Evolutionary conservation across 352 stramenopile genomes (phyloP).

Genomic region (Phytophthora litchii): DNA sequence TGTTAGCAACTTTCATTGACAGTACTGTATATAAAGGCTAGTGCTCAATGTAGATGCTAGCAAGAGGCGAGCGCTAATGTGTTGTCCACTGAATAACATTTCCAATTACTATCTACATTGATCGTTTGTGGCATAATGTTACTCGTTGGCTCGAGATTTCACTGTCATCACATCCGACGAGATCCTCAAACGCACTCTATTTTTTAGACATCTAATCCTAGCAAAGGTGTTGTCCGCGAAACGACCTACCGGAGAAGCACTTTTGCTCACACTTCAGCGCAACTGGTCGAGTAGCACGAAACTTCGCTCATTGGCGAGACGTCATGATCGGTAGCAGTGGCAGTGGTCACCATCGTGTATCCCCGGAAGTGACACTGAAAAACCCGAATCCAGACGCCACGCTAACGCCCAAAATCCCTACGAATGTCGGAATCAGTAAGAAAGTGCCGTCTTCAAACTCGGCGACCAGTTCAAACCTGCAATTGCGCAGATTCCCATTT

Average conservation of each 20-base stretch:
- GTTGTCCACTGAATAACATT: conserved; percentile 5
- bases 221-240: conserved; percentile 14
- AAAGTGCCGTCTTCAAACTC: conserved; percentile 13
- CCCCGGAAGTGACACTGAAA: conserved; percentile 74
- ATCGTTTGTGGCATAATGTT: no score
- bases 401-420: conserved; percentile 67
- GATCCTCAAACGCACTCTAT: background rate
- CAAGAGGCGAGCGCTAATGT: conserved; percentile 11
- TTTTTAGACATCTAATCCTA: conserved; percentile 14
- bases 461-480: conserved; percentile 5
- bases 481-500: conserved; percentile 25
- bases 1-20: conserved; percentile 14
- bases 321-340: conserved; percentile 27
- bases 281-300: background rate
- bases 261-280: conserved; percentile 16
- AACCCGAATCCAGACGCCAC: conserved; percentile 59
- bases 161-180: no score
- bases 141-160: no score
- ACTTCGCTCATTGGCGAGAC: background rate
- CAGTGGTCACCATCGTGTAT: conserved; percentile 62
- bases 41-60: conserved; percentile 15
- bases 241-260: conserved; percentile 13
- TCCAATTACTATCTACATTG: no score
- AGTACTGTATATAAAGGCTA: conserved; percentile 21
- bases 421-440: conserved; percentile 45